Evolutionary conservation across 139 green algal genomes (phyloP), one percentile per base, ranked within the genome.

Genomic region (Chlorella sp.): DNA sequence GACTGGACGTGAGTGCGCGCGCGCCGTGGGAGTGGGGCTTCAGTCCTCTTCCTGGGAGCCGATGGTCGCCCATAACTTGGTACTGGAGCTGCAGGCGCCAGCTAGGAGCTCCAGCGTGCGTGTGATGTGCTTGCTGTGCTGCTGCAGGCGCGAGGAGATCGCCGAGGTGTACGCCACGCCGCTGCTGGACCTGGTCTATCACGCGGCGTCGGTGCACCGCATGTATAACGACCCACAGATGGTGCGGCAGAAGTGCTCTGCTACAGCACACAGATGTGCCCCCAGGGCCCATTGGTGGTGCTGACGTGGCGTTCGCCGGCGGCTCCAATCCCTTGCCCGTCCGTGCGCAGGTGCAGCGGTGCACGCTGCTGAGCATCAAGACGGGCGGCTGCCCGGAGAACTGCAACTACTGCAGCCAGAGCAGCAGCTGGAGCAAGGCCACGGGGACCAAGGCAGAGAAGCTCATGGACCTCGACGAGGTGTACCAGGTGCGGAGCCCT

Each of bases 331-430:
- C n/a, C n/a, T n/a, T n/a, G n/a, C n/a, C n/a, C n/a, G n/a, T n/a
- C 42, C 42, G 17, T 55, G 62, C 30, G 49, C 87, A 97, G 88
- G 93, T 98, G 17, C 95, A 99, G 77, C 87, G 93, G 50, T 99
- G 95, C 86, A 99, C 95, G 20, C 84, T 99, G 67, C 90, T 99
- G 42, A 92, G 79, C 82, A 97, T 99, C 81, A 99, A 99, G 87
- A 98, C 95, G 2, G 95, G 95, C 26, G 95, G 95, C 50, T 99
- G 95, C 85, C 93, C 95, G 14, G 95, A 99, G 85, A 93, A 92
- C 71, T 99, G 95, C 87, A 91, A 86, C 75, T 99, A 99, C 86
- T 99, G 95, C 85, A 86, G 75, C 42, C 71, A 77, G 61, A 92
- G 78, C 74, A 92, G 79, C 72, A 80, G 83, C 59, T 97, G 90